Percentiles rank a stretch among this genome's conserved stretches.
Evolutionary conservation across 225 moss, liverwort and hornwort genomes (phyloP).

Genomic region (Bryoerythrophyllum caledonicum): DNA sequence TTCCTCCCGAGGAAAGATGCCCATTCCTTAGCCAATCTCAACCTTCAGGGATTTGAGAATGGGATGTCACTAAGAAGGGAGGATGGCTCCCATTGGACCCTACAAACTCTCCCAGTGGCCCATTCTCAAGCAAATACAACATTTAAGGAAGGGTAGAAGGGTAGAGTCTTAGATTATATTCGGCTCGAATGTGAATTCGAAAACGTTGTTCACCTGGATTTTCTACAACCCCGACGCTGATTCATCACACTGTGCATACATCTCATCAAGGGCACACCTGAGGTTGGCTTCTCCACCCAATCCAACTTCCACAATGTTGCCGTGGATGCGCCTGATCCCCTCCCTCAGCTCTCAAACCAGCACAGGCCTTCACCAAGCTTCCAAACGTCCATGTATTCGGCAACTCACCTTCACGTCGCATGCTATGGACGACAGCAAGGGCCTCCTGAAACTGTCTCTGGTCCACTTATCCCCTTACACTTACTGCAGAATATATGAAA

Average conservation of each 20-base stretch:
- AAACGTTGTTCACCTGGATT: neutral
- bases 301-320: conserved; percentile 16
- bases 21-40: too few relatives aligned
- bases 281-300: neutral
- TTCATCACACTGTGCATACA: conserved; percentile 18
- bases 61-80: too few relatives aligned
- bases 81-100: too few relatives aligned
- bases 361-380: too few relatives aligned
- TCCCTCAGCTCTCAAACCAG: too few relatives aligned
- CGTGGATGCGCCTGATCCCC: too few relatives aligned
- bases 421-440: conserved; percentile 5
- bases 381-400: too few relatives aligned
- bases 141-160: neutral
- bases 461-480: conserved; percentile 6
- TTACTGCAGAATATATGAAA: conserved; percentile 16
- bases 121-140: too few relatives aligned
- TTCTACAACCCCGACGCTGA: neutral
- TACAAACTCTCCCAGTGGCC: too few relatives aligned
- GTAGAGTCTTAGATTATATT: neutral
- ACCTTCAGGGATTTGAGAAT: too few relatives aligned
- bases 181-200: neutral
- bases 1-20: too few relatives aligned
- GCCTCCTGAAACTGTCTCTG: conserved; percentile 17
- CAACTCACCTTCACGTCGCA: conserved; percentile 15
- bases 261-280: conserved; percentile 24